Evolutionary conservation across 371 early-diverging fungal genomes (phyloP).

Genomic region (Syncephalastrum contaminatum): DNA sequence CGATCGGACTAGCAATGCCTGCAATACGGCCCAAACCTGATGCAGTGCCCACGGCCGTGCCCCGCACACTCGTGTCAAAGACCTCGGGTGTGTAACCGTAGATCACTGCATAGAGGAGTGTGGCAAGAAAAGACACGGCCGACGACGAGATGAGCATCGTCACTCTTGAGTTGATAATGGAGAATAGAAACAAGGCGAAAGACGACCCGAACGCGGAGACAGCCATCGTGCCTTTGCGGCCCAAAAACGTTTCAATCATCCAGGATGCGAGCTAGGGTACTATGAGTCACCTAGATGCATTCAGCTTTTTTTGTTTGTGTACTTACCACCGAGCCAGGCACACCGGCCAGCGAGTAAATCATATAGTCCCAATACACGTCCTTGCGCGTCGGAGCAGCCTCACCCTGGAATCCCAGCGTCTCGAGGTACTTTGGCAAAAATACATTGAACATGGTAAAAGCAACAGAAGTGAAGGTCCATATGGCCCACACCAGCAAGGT

Average conservation of each 20-base stretch:
- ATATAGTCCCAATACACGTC: slow-evolving; percentile 76
- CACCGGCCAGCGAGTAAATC: slow-evolving; percentile 74
- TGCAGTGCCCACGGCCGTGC: slow-evolving; percentile 80
- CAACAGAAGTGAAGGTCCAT: slow-evolving; percentile 77
- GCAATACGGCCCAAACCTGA: slow-evolving; percentile 77
- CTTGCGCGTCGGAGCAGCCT: slow-evolving; percentile 35
- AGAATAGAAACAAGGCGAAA: slow-evolving; percentile 64
- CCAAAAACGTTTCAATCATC: slow-evolving; percentile 74
- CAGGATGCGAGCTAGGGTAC: slow-evolving; percentile 60
- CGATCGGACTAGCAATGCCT: slow-evolving; percentile 75
- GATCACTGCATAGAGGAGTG: slow-evolving; percentile 79
- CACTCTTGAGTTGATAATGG: slow-evolving; percentile 45
- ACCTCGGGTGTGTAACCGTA: slow-evolving; percentile 92
- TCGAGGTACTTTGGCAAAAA: slow-evolving; percentile 78
- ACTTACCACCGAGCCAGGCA: slow-evolving; percentile 78
- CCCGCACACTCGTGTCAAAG: slow-evolving; percentile 74
- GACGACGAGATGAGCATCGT: slow-evolving; percentile 68
- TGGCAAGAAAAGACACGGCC: slow-evolving; percentile 67
- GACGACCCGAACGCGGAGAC: slow-evolving; percentile 72
- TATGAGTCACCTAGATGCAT: neutral
- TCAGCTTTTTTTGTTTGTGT: slow-evolving; percentile 1
- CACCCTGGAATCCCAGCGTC: slow-evolving; percentile 45
- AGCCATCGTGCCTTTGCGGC: slow-evolving; percentile 84
- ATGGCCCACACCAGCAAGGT: slow-evolving; percentile 76
- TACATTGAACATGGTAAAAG: slow-evolving; percentile 86